Evolutionary conservation across 2,329 filamentous ascomycete species (phyloP).

Genomic region (Xylariaceae sp.): DNA sequence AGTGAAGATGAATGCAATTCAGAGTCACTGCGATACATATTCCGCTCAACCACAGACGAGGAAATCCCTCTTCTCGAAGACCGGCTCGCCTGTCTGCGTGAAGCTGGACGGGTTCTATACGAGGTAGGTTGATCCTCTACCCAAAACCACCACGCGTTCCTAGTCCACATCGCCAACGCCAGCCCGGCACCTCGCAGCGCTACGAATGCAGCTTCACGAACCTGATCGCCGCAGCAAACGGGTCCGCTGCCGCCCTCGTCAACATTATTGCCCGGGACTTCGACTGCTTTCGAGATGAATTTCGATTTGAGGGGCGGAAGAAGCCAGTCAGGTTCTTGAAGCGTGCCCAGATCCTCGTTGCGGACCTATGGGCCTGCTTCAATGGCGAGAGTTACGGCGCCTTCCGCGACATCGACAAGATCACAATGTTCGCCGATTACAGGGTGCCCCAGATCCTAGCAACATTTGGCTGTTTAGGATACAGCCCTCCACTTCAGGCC

Average conservation of each 20-base stretch:
- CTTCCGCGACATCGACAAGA: conserved; percentile 87
- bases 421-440: conserved; percentile 99
- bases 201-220: conserved; percentile 72
- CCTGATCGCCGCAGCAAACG: conserved; percentile 67
- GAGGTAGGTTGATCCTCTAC: conserved; percentile 49
- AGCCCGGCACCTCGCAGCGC: conserved; percentile 44
- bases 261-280: conserved; percentile 83
- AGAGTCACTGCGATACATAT: conserved; percentile 69
- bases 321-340: conserved; percentile 79
- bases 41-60: conserved; percentile 81
- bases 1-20: conserved; percentile 72
- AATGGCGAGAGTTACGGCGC: conserved; percentile 72
- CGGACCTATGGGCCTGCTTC: conserved; percentile 96
- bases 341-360: conserved; percentile 91
- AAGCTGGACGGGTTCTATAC: conserved; percentile 76
- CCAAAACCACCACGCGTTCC: conserved; percentile 9
- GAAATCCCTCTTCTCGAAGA: conserved; percentile 80
- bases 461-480: conserved; percentile 74
- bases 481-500: conserved; percentile 73
- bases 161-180: conserved; percentile 7
- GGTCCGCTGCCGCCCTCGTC: conserved; percentile 79
- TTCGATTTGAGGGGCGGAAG: conserved; percentile 65
- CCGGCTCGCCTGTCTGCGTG: conserved; percentile 72
- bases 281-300: conserved; percentile 79
- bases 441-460: conserved; percentile 91